Evolutionary conservation across 2,329 filamentous ascomycete species (phyloP).

Genomic region (Penicillium palitans): DNA sequence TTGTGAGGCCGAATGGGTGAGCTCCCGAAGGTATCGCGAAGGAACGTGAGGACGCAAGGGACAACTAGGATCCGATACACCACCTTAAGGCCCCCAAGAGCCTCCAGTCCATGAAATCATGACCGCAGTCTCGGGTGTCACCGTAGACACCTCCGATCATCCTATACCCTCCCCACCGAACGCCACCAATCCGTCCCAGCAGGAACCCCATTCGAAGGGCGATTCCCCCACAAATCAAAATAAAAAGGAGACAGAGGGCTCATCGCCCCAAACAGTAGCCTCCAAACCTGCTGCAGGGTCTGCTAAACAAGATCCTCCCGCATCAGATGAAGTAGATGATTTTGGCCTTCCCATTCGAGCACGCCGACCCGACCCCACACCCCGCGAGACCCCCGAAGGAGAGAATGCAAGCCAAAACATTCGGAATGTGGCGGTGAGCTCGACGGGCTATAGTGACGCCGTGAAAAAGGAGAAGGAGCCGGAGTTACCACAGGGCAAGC

Average conservation of each 20-base stretch:
- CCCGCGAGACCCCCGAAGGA: slow-evolving; percentile 17
- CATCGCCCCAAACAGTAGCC: slow-evolving; percentile 8
- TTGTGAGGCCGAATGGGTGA: slow-evolving; percentile 22
- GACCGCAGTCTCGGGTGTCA: slow-evolving; percentile 31
- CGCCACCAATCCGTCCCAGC: slow-evolving; percentile 8
- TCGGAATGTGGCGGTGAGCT: slow-evolving; percentile 8
- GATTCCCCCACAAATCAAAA: slow-evolving; percentile 10
- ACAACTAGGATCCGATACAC: slow-evolving; percentile 21
- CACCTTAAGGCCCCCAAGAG: slow-evolving; percentile 4
- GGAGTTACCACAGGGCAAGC: not conserved
- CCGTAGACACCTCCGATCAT: slow-evolving; percentile 28
- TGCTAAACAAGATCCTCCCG: slow-evolving; percentile 6
- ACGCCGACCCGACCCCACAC: slow-evolving; percentile 19
- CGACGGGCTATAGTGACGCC: not conserved
- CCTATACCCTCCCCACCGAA: slow-evolving; percentile 21
- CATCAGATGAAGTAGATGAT: slow-evolving; percentile 35
- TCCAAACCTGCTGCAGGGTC: slow-evolving; percentile 5
- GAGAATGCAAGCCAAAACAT: slow-evolving; percentile 26
- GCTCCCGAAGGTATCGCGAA: slow-evolving; percentile 12
- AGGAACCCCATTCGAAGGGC: slow-evolving; percentile 2
- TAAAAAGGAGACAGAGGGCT: slow-evolving; percentile 19
- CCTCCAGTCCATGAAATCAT: slow-evolving; percentile 31
- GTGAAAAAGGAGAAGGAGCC: not conserved
- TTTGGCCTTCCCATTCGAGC: slow-evolving; percentile 43
- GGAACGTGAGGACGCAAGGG: slow-evolving; percentile 16